phyloP scores from a whole-genome alignment of 2,329 filamentous ascomycete genomes.

The Parastagonospora nodorum region DNA sequence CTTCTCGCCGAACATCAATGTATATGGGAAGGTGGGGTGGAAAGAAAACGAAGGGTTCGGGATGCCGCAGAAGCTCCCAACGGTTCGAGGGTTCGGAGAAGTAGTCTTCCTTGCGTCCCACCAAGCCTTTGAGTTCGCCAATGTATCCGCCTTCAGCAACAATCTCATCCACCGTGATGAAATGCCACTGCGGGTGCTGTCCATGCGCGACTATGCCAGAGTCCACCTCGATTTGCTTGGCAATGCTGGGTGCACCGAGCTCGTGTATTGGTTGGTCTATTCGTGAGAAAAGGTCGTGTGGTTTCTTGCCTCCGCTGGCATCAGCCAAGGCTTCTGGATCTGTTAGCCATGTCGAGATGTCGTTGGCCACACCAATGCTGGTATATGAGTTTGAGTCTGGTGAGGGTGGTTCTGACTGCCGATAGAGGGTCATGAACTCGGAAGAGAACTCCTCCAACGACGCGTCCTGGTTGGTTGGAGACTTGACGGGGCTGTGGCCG shows the following conservation, averaged over 20 bases:
- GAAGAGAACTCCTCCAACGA: slow-evolving; percentile 72
- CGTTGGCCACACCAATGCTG: slow-evolving; percentile 74
- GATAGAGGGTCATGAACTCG: slow-evolving; percentile 77
- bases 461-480: slow-evolving; percentile 69
- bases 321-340: slow-evolving; percentile 71
- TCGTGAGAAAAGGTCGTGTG: slow-evolving; percentile 72
- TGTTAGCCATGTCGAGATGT: slow-evolving; percentile 77
- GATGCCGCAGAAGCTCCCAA: slow-evolving; percentile 55
- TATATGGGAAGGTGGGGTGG: slow-evolving; percentile 87
- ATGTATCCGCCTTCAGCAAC: slow-evolving; percentile 61
- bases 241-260: slow-evolving; percentile 58
- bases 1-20: slow-evolving; percentile 88
- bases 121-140: slow-evolving; percentile 71
- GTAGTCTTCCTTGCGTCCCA: slow-evolving; percentile 56
- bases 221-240: slow-evolving; percentile 59
- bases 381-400: slow-evolving; percentile 77
- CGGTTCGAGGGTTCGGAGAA: slow-evolving; percentile 52
- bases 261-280: slow-evolving; percentile 61
- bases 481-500: slow-evolving; percentile 77
- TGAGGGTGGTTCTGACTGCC: slow-evolving; percentile 61
- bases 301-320: slow-evolving; percentile 67
- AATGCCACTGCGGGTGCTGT: slow-evolving; percentile 71
- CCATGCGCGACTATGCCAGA: slow-evolving; percentile 56
- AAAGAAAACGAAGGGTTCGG: slow-evolving; percentile 64
- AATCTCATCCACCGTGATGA: slow-evolving; percentile 60